These are phyloP conservation scores for Gynochthodes officinalis DNA, from an alignment of 257 asterid species.

Conservation along the genomic window DNA sequence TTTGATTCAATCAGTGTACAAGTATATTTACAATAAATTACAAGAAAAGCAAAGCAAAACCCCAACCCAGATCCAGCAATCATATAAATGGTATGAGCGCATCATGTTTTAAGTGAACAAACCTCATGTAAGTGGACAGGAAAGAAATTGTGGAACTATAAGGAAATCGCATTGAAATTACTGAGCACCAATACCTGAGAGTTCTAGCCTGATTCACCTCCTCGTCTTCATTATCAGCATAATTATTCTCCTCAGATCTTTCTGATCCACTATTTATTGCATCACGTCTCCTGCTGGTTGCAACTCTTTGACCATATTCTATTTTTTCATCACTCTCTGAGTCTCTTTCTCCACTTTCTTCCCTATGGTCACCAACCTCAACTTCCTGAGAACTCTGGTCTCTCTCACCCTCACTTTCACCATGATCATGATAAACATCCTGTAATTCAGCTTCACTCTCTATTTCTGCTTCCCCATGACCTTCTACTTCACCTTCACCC, in stretches of 20 bases:
- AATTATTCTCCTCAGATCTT: slow-evolving; percentile 74
- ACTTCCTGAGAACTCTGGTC: slow-evolving; percentile 78
- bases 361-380: slow-evolving; percentile 75
- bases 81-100: neutral
- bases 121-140: neutral
- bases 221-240: slow-evolving; percentile 69
- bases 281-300: slow-evolving; percentile 71
- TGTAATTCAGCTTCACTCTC: slow-evolving; percentile 77
- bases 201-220: slow-evolving; percentile 77
- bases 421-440: slow-evolving; percentile 51
- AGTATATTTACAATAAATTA: neutral
- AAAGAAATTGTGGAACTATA: neutral
- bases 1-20: neutral
- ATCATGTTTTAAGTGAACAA: neutral
- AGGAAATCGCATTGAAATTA: neutral
- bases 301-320: slow-evolving; percentile 63
- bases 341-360: slow-evolving; percentile 72
- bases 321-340: slow-evolving; percentile 75
- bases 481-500: slow-evolving; percentile 62
- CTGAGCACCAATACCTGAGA: slow-evolving; percentile 45
- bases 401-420: slow-evolving; percentile 84
- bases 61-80: neutral
- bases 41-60: neutral
- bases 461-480: slow-evolving; percentile 63
- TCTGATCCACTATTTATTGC: slow-evolving; percentile 76